Base-by-base conservation (phyloP, 2,329 filamentous ascomycete species). In the Aspergillus calidoustus region DNA sequence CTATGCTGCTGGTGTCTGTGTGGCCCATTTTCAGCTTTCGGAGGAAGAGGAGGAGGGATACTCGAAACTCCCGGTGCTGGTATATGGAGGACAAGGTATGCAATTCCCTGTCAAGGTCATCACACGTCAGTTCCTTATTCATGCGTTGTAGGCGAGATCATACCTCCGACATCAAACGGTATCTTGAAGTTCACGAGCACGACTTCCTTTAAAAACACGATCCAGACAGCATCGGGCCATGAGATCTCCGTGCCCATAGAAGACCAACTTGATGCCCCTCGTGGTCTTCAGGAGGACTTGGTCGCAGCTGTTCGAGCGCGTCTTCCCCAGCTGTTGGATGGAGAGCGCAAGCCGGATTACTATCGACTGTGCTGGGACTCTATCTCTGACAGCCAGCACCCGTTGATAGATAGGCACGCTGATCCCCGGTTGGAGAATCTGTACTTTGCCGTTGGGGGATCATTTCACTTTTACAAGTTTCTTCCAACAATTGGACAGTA, bases 151-250 rank as follows among this genome's bases (percentile, higher is more conserved):
- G 69, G 75, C 3, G 81, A 84, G 67, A 76, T 82, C 4, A 78
- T 84, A 6, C 82, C 81, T 1, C 81, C 81, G 15, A 82, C 83
- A 8, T 65, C 72, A 3, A 76, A 82, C 34, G 81, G 83, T 1
- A 76, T 83, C 2, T 79, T 89, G 61, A 89, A 89, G 71, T 87
- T 87, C 76, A 88, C 86, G 61, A 86, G 86, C 68, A 80, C 87
- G 54, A 80, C 82, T 22, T 86, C 84, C 58, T 84, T 88, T 68
- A 85, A 81, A 46, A 87, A 88, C 69, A 83, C 80, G 7, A 71
- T 80, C 25, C 75, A 74, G 0, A 80, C 82, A 0, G 57, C 74
- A 2, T 83, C 82, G 2, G 83, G 84, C 2, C 79, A 82, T 62
- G 74, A 72, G 53, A 84, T 89, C 66, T 87, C 85, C 0, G 74